Evolutionary conservation across 768 basidiomycete genomes (phyloP), one percentile per base, ranked within the genome.

Genomic region (Piloderma croceum): DNA sequence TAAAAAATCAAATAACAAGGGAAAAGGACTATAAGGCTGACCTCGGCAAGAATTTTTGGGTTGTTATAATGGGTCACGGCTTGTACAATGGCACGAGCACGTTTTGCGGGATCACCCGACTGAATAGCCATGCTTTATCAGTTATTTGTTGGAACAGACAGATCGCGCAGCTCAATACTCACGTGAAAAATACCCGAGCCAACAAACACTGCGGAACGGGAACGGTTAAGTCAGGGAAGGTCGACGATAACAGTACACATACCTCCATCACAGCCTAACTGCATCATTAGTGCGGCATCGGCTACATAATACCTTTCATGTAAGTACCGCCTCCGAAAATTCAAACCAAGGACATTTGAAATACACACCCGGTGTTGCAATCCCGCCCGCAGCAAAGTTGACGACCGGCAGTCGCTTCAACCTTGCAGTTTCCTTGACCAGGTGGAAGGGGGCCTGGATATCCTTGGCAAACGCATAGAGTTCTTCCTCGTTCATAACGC

Each of bases 231-330:
- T 31, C 34, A 27, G 10, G 12, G 35, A 18, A 4, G 20, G 17
- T 13, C 36, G 41, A 42, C 13, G 11, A 23, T 10, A 29, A 12
- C 19, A 15, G 33, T 31, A 35, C 12, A 61, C 81, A 47, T 55
- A 92, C 92, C 86, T 70, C 93, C 91, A 57, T 94, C 94, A 61
- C 90, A 91, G 24, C 94, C 91, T 24, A 98, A 77, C 57, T 94
- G 91, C 93, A 98, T 98, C 94, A 97, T 96, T 47, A 97, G 63
- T 3, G 96, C 96, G 12, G 94, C 94, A 62, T 99, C 94, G 50
- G 89, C 91, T 80, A 62, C 41, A 39, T 45, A 49, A 11, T 45
- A 48, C n/a, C n/a, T n/a, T 13, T 43, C 41, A 17, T 38, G 44
- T 15, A 37, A 25, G 24, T 12, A 10, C 12, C 12, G 22, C 15